A percentile compares a stretch with the other conserved stretches of the same genome.
phyloP scores from a whole-genome alignment of 2,329 filamentous ascomycete species.

The Pyrenophora graminea region DNA sequence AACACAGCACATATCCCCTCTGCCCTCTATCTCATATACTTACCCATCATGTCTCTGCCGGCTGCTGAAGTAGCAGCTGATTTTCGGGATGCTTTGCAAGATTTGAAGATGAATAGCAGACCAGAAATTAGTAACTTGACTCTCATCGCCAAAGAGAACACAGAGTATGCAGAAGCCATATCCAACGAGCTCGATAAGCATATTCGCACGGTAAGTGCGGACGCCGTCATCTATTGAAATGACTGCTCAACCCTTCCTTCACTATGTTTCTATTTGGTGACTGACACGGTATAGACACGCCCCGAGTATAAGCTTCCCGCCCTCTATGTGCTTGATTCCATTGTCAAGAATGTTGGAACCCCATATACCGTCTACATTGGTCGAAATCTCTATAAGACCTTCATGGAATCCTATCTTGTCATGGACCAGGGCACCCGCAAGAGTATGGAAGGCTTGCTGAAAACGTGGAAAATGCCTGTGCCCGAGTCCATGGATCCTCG shows the following conservation, averaged over 20 bases:
- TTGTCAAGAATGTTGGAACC: slow-evolving; percentile 97
- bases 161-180: slow-evolving; percentile 91
- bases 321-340: slow-evolving; percentile 96
- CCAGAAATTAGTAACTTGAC: slow-evolving; percentile 98
- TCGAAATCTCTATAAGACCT: slow-evolving; percentile 87
- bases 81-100: slow-evolving; percentile 90
- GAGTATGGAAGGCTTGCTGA: slow-evolving; percentile 96
- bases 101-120: slow-evolving; percentile 86
- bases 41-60: slow-evolving; percentile 65
- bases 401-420: slow-evolving; percentile 93
- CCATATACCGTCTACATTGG: slow-evolving; percentile 96
- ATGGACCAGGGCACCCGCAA: slow-evolving; percentile 81
- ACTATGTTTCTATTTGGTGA: slow-evolving; percentile 5
- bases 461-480: slow-evolving; percentile 97
- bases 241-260: background rate
- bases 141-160: slow-evolving; percentile 96
- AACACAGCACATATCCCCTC: slow-evolving; percentile 14
- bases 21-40: slow-evolving; percentile 29
- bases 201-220: slow-evolving; percentile 82
- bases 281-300: slow-evolving; percentile 67
- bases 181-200: slow-evolving; percentile 89
- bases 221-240: background rate
- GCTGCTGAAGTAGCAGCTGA: slow-evolving; percentile 92
- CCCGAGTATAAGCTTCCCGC: slow-evolving; percentile 89
- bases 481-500: slow-evolving; percentile 90